Evolutionary conservation across 2,329 filamentous ascomycete genomes (phyloP).

Genomic region (Fusarium newnesense): DNA sequence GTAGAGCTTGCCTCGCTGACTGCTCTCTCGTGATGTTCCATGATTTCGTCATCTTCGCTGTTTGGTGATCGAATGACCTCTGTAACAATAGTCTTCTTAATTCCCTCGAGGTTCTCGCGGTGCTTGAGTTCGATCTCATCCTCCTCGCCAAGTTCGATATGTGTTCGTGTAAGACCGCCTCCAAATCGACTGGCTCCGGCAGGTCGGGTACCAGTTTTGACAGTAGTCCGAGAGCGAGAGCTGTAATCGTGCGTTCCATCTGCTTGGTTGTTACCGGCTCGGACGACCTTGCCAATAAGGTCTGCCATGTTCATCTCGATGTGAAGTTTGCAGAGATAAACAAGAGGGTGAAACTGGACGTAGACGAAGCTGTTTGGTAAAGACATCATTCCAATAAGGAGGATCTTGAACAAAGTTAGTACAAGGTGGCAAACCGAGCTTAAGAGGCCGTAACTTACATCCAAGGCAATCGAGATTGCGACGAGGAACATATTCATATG

Average conservation of each 20-base stretch:
- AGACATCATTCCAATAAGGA: slow-evolving; percentile 40
- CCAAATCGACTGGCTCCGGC: slow-evolving; percentile 26
- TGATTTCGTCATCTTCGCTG: slow-evolving; percentile 30
- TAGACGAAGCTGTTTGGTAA: slow-evolving; percentile 39
- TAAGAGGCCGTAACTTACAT: slow-evolving; percentile 20
- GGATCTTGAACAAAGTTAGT: slow-evolving; percentile 17
- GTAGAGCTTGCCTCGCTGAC: slow-evolving; percentile 43
- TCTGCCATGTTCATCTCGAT: slow-evolving; percentile 43
- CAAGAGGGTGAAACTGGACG: slow-evolving; percentile 38
- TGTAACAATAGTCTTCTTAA: slow-evolving; percentile 40
- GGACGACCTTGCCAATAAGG: slow-evolving; percentile 39
- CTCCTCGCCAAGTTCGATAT: slow-evolving; percentile 44
- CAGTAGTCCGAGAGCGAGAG: slow-evolving; percentile 33
- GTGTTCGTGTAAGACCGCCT: slow-evolving; percentile 29
- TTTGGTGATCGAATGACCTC: slow-evolving; percentile 28
- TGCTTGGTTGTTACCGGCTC: slow-evolving; percentile 25
- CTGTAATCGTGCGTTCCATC: slow-evolving; percentile 32
- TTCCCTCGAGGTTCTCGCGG: slow-evolving; percentile 37
- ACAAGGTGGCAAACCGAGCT: not conserved
- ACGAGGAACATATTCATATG: slow-evolving; percentile 46
- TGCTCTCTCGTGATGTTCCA: slow-evolving; percentile 42
- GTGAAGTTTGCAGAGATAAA: slow-evolving; percentile 39
- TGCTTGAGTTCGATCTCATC: slow-evolving; percentile 41
- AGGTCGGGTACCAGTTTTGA: slow-evolving; percentile 20
- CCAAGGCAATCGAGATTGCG: slow-evolving; percentile 41